Percentiles rank a stretch among this genome's conserved stretches.
Conservation (phyloP, 2,329 filamentous ascomycete species). For the Trichoderma oligosporum region DNA sequence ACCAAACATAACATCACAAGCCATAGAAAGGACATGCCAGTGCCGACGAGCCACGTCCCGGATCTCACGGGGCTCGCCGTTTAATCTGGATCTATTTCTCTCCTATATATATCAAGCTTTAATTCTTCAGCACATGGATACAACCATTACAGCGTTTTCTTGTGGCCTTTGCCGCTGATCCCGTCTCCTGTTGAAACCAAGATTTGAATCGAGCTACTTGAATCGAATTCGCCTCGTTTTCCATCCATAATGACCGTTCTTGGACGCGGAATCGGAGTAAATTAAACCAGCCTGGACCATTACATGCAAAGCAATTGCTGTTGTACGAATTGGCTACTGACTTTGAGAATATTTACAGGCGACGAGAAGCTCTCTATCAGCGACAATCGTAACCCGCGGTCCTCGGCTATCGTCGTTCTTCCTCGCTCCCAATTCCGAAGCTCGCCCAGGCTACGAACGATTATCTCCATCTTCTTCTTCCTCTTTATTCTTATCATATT, state of each 20-base stretch:
- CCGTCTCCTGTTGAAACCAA: background rate
- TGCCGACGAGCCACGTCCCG: conserved; percentile 1
- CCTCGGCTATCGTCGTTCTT: conserved; percentile 19
- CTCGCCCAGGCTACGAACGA: conserved; percentile 5
- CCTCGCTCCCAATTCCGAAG: conserved; percentile 1
- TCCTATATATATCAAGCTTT: background rate
- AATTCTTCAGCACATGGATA: background rate
- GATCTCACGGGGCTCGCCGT: background rate
- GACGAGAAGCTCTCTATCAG: conserved; percentile 21
- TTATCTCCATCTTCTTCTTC: background rate
- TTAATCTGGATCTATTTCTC: background rate
- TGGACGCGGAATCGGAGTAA: conserved; percentile 13
- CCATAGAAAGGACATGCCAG: conserved; percentile 10
- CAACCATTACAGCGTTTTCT: background rate
- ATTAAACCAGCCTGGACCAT: background rate
- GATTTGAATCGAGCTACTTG: background rate
- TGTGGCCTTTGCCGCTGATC: conserved; percentile 1
- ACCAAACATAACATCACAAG: conserved; percentile 8
- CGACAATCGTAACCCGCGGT: conserved; percentile 24
- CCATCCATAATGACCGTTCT: conserved; percentile 6
- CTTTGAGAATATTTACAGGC: conserved; percentile 15
- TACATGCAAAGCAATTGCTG: background rate
- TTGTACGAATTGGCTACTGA: background rate
- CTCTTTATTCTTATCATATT: background rate
- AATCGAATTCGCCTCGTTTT: background rate